A percentile compares a stretch with the other conserved stretches of the same genome.
phyloP scores from a whole-genome alignment of 2,329 filamentous ascomycete genomes.

The Penicillium sp. region DNA sequence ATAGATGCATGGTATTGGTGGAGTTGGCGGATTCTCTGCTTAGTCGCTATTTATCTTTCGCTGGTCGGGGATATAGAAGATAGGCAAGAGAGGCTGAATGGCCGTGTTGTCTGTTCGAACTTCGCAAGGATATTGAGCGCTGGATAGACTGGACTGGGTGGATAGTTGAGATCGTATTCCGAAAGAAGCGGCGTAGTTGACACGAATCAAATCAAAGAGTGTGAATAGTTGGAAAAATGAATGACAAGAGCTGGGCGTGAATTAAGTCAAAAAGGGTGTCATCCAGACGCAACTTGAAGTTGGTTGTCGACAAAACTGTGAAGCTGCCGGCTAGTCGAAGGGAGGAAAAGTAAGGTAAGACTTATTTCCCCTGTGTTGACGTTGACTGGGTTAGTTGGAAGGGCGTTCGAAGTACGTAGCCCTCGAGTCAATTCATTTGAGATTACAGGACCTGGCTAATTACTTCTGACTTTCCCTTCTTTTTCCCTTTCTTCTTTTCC shows the following conservation, averaged over 20 bases:
- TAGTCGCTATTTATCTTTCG: background rate
- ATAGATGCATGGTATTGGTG: conserved; percentile 11
- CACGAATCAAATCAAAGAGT: background rate
- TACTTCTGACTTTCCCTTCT: background rate
- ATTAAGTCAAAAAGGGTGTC: conserved; percentile 5
- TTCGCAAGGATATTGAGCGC: no score
- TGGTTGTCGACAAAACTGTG: conserved; percentile 3
- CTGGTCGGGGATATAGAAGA: background rate
- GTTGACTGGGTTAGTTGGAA: background rate
- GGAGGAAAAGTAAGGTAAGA: background rate
- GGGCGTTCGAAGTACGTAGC: background rate
- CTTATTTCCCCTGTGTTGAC: background rate
- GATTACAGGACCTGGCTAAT: background rate
- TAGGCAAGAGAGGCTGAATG: background rate
- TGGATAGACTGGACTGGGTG: background rate
- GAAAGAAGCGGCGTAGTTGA: background rate
- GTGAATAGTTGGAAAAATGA: conserved; percentile 10
- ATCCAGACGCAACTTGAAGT: background rate
- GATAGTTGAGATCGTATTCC: background rate
- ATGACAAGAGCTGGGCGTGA: conserved; percentile 15
- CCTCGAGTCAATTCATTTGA: background rate
- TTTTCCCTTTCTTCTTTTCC: background rate
- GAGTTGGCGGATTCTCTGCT: background rate
- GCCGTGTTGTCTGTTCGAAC: background rate
- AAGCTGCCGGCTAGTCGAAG: background rate